Base-by-base conservation (phyloP, 345 rosid genomes). In the Ceriops decandra region DNA sequence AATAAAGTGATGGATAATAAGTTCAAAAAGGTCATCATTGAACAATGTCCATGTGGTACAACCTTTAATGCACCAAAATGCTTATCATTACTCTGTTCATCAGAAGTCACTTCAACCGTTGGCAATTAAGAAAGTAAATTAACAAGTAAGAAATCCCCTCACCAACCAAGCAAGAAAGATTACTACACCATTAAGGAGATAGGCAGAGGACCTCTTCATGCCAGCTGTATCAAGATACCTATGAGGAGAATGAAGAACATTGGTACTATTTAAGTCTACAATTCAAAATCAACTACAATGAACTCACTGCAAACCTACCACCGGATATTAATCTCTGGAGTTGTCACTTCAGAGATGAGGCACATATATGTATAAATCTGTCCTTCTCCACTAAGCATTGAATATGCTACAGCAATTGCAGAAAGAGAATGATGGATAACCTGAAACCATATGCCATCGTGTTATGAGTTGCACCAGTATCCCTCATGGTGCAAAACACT, bases 291-390 rank as follows among this genome's bases (percentile, higher is more conserved):
- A 19, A 26, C 22, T 16, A 26, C 7, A 35, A 59, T 21, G 31
- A 58, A 51, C 3, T 20, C 49, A 42, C 49, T 68, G 21, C 16
- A 33, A 27, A 47, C 74, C 53, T 67, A 76, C 79, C 79, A 76
- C 56, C 79, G 66, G 72, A 76, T 53, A 49, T 76, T 76, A 54
- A 76, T 71, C 72, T 76, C 75, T 30, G 79, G 79, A 62, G 75
- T 76, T 21, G 79, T 76, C 64, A 76, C 71, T 62, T 76, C 79
- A 2, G 79, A 76, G 60, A 76, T 46, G 19, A 76, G 79, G 67
- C 79, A 76, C 79, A 76, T 70, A 33, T 66, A 76, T 32, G 75
- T 70, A 62, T 76, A 76, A 71, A 76, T 57, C 79, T 76, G 79
- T 36, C 74, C 68, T 62, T 76, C 79, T 61, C 79, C 79, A 47